Evolutionary conservation across 768 basidiomycete species (phyloP), one percentile per base, ranked within the genome.

Genomic region (Xerocomellus amylosporus): DNA sequence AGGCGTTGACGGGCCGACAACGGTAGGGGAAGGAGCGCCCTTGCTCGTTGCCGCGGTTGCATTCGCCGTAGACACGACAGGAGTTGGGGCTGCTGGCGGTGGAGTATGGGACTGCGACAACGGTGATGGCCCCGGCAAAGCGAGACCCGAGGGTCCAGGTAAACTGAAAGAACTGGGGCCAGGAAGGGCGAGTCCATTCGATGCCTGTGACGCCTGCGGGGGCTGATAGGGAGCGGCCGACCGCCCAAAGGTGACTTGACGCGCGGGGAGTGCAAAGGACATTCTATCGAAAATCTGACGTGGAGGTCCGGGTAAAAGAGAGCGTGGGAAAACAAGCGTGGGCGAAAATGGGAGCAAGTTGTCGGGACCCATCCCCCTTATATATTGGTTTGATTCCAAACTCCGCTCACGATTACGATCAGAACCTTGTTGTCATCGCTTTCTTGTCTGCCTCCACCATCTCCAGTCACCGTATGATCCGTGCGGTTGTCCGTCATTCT

Each of bases 181-280:
- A 8, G 82, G 79, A 20, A 81, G 74, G 1, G 88, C 87, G 1
- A 88, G 74, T 8, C 86, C 83, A 42, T 84, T 74, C 17, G 77
- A 74, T 3, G 65, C 22, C 63, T 78, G 71, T 12, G 74, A 64
- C 10, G 73, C 55, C 43, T 75, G 76, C 58, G 74, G 79, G 8
- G 75, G 74, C 42, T 77, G 73, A 33, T 73, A 70, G 9, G 76
- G 65, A 45, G 73, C 76, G 58, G 79, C 83, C 47, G 86, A 74
- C 54, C 88, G 82, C 51, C 85, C 86, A 65, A 90, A 88, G 49
- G 83, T 89, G 61, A 90, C 81, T 64, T 87, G 88, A 64, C 88
- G 88, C 56, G 88, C 82, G 58, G 88, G 87, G 50, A 90, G 78
- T 33, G 85, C 84, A 65, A 86, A 87, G 44, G 79, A 80, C 79